Base-by-base conservation (phyloP, 139 green algal genomes). In the Zygnema circumcarinatum region DNA sequence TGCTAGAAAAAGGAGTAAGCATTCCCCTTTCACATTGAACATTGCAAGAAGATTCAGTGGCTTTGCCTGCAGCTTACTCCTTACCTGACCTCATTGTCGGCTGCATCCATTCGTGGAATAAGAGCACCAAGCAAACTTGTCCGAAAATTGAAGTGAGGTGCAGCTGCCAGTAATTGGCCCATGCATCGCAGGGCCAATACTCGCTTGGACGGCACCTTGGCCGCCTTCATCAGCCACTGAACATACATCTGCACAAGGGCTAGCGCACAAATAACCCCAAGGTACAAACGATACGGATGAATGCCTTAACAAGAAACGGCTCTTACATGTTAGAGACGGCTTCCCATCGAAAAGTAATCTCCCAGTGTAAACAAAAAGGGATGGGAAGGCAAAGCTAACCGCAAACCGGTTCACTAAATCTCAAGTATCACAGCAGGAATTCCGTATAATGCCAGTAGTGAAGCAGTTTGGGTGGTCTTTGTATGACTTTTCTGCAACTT, bases 111-210 rank as follows among this genome's bases (percentile, higher is more conserved):
- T 47, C 88, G 79, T 2, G 96, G 94, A 33, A 98, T 93, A 7
- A 98, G 67, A 0, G 94, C 95, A 79, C 92, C 69, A 21, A 93
- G 74, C 2, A 93, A 21, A 42, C 87, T 81, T 35, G 47, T 78
- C 47, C 88, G 85, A 87, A 95, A 96, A 91, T 98, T 98, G 91
- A 98, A 98, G 85, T 98, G 94, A 3, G 95, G 93, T 21, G 91
- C 67, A 0, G 93, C 72, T 1, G 76, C 74, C 38, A 98, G 89
- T 88, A 98, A 92, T 2, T 78, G 87, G 1, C 79, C 84, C 91
- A 98, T 92, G 89, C 95, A 98, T 25, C 91, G 90, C 31, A 95
- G 83, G 2, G 95, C 95, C 32, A 97, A 90, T 1, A 90, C 81
- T 35, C 81, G 79, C 22, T 83, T 79, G 2, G 68, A 67, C 16